Percentiles rank a stretch among this genome's conserved stretches.
Conservation (phyloP, 768 basidiomycete species). For the Lentinula aciculospora region DNA sequence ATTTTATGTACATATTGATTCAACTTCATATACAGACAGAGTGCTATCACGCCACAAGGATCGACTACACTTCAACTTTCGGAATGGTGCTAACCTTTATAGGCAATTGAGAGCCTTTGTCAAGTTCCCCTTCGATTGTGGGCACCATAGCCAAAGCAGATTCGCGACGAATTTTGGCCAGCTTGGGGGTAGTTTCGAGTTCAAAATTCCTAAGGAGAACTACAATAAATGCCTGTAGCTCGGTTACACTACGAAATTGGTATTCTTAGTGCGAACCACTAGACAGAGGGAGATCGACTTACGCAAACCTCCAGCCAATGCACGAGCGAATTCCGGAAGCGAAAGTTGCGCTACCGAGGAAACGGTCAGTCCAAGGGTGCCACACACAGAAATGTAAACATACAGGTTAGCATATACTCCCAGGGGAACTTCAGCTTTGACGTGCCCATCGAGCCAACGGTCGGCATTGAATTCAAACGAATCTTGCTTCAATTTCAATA, state of each 20-base stretch:
- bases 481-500: slow-evolving; percentile 9
- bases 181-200: slow-evolving; percentile 35
- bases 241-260: slow-evolving; percentile 26
- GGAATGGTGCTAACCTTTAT: slow-evolving; percentile 19
- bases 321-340: slow-evolving; percentile 19
- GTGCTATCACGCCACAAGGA: neutral
- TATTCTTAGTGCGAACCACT: neutral
- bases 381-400: slow-evolving; percentile 7
- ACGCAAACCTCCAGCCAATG: slow-evolving; percentile 21
- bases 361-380: neutral
- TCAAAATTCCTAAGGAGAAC: slow-evolving; percentile 51
- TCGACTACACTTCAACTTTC: neutral
- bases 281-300: no score
- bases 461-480: slow-evolving; percentile 33
- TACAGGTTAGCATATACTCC: slow-evolving; percentile 29
- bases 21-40: neutral
- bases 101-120: slow-evolving; percentile 37
- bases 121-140: slow-evolving; percentile 34
- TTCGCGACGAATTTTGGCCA: slow-evolving; percentile 30
- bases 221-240: slow-evolving; percentile 56
- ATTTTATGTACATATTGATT: neutral
- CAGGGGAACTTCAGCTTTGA: slow-evolving; percentile 21
- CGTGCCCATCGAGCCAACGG: slow-evolving; percentile 27
- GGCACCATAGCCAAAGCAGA: slow-evolving; percentile 37
- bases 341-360: slow-evolving; percentile 17